phyloP scores from a whole-genome alignment of 257 asterid genomes.

The Rubia yunnanensis region DNA sequence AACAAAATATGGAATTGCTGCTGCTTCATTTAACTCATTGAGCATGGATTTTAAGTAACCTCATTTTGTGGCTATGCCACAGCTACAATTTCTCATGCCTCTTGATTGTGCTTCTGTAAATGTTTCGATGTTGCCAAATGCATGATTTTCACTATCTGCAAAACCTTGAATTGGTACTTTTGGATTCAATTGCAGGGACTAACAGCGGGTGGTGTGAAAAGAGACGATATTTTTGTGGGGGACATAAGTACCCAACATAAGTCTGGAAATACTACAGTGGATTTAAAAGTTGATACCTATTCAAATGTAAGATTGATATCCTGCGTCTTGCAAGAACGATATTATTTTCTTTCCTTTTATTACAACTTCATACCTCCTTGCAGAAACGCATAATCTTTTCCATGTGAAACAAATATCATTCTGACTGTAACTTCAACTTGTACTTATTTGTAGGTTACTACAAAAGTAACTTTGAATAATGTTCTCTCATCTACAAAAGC shows the following conservation, averaged over 20 bases:
- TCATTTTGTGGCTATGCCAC: background rate
- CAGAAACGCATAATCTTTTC: background rate
- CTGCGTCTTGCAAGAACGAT: background rate
- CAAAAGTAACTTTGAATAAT: constrained; percentile 52
- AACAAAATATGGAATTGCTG: background rate
- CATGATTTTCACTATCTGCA: background rate
- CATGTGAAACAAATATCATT: background rate
- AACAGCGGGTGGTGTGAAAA: constrained; percentile 68
- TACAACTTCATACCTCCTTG: background rate
- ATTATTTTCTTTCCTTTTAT: background rate
- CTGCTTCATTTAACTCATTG: background rate
- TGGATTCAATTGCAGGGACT: constrained; percentile 42
- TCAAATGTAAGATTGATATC: constrained; percentile 48
- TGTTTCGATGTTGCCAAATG: background rate
- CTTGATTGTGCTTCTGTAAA: background rate
- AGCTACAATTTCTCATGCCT: background rate
- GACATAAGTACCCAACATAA: constrained; percentile 62
- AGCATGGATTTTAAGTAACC: background rate
- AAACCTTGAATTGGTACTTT: background rate
- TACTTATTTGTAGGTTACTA: constrained; percentile 40
- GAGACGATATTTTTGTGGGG: constrained; percentile 63
- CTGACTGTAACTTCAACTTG: constrained; percentile 11
- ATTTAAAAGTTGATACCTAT: constrained; percentile 75
- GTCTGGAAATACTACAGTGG: constrained; percentile 55
- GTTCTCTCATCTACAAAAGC: constrained; percentile 55